Evolutionary conservation across 805 yeast species (phyloP).

Genomic region (Yarrowia sp.): DNA sequence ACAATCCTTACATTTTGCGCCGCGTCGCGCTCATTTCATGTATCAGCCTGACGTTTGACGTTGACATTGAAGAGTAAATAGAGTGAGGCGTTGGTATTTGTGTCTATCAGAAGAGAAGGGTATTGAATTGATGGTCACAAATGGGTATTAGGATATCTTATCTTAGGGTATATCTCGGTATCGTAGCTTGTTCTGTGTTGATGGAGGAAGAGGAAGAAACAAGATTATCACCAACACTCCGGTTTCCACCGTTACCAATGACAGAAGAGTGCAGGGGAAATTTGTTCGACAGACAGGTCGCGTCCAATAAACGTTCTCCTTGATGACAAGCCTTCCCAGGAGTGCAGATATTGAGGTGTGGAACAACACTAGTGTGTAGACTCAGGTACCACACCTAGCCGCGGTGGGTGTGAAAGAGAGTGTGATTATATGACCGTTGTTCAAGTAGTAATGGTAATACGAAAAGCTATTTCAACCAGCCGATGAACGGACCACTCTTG

Average conservation of each 20-base stretch:
- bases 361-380: no score
- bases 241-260: not conserved
- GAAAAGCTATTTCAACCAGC: no score
- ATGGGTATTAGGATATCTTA: not conserved
- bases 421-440: no score
- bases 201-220: no score
- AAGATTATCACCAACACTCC: no score
- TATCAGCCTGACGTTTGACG: not conserved
- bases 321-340: not conserved
- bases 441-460: no score
- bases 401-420: no score
- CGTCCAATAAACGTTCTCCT: not conserved
- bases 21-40: not conserved
- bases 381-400: no score
- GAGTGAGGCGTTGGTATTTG: no score
- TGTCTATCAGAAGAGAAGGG: not conserved
- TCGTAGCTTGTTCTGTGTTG: not conserved
- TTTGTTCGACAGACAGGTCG: slow-evolving; percentile 3
- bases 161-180: not conserved
- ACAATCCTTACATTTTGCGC: not conserved
- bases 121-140: not conserved
- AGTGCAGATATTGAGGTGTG: no score
- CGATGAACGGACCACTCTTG: no score
- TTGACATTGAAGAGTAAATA: not conserved
- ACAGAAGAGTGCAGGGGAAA: not conserved